Evolutionary conservation across 306 rosid species (phyloP).

Genomic region (Rosa lucieae): DNA sequence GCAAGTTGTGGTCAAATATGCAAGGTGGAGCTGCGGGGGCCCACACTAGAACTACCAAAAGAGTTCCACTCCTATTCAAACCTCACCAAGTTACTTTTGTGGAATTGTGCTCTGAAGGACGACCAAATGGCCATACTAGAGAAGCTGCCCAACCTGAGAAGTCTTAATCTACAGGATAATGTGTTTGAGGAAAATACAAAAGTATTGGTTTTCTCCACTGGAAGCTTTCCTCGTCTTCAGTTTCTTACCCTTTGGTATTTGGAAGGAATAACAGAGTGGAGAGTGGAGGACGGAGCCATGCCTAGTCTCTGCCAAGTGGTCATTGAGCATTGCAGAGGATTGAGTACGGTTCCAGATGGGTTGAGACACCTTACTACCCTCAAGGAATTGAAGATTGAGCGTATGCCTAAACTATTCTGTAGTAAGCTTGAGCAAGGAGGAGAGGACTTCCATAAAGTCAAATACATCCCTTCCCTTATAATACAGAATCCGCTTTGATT

Average conservation of each 20-base stretch:
- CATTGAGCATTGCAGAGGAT: rapidly evolving
- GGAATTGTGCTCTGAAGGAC: conserved; percentile 35
- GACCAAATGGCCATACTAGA: conserved; percentile 48
- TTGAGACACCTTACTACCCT: not conserved
- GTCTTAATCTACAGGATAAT: conserved; percentile 24
- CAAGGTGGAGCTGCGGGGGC: not conserved
- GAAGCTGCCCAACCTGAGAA: conserved; percentile 45
- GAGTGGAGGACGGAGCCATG: conserved; percentile 42
- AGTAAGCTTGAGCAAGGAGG: too few relatives aligned
- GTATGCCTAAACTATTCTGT: too few relatives aligned
- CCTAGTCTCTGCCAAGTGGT: not conserved
- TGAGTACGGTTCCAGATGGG: not conserved
- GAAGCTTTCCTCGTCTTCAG: conserved; percentile 46
- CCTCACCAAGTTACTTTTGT: conserved; percentile 38
- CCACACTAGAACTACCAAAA: conserved; percentile 13
- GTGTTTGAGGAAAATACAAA: conserved; percentile 31
- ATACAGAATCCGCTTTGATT: too few relatives aligned
- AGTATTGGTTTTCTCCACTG: conserved; percentile 24
- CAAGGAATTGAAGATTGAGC: too few relatives aligned
- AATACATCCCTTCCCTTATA: too few relatives aligned
- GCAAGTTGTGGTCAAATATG: not conserved
- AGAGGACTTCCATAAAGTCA: too few relatives aligned
- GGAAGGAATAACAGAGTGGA: conserved; percentile 38
- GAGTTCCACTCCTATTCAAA: conserved; percentile 19
- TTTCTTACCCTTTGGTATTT: conserved; percentile 25